Conservation (phyloP, 73 alveolate genomes). For the Paramecium octaurelia region DNA sequence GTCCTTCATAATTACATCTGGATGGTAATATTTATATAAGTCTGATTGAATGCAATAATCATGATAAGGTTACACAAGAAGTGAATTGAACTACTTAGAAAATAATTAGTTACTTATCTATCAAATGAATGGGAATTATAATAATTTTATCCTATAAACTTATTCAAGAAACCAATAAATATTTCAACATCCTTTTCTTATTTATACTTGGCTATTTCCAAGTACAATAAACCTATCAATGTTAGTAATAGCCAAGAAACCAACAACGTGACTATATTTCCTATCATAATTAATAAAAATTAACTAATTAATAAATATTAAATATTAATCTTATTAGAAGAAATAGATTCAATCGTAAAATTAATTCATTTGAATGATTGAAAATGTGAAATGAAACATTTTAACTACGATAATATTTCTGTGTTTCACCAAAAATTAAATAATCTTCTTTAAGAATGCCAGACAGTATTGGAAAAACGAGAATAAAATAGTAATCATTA, state of each 20-base stretch:
- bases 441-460: too few relatives aligned
- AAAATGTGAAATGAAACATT: too few relatives aligned
- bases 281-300: too few relatives aligned
- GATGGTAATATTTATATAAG: neutral
- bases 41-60: slow-evolving; percentile 13
- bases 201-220: neutral
- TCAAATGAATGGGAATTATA: neutral
- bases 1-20: neutral
- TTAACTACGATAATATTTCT: too few relatives aligned
- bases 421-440: too few relatives aligned
- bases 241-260: neutral
- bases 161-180: neutral
- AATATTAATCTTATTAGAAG: too few relatives aligned
- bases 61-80: neutral
- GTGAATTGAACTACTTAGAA: neutral
- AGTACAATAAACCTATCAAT: neutral
- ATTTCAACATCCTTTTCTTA: neutral
- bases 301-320: too few relatives aligned
- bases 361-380: too few relatives aligned
- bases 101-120: neutral
- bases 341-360: too few relatives aligned
- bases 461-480: too few relatives aligned
- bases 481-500: too few relatives aligned
- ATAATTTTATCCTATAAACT: neutral
- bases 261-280: neutral